These are phyloP conservation scores for Rhynchospora tenuis DNA, from an alignment of 176 grass and related monocot genomes.

Conservation along the genomic window DNA sequence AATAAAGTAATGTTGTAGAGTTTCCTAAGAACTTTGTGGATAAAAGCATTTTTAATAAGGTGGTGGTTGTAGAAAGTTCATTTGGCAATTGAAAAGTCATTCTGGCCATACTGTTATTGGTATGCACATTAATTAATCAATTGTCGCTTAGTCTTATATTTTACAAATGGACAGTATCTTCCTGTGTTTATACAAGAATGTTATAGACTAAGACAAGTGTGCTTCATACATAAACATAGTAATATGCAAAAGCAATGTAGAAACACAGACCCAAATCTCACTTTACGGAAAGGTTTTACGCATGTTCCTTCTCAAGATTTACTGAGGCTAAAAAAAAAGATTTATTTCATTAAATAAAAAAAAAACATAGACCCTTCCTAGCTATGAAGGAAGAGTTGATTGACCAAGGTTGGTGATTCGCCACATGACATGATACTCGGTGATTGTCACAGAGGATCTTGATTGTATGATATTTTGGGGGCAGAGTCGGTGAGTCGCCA, in stretches of 20 bases:
- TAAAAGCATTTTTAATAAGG: not conserved
- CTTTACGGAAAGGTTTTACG: slow-evolving; percentile 3
- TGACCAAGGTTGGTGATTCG: not conserved
- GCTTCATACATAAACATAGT: not conserved
- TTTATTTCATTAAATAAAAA: not conserved
- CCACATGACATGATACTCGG: not conserved
- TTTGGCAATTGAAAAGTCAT: not conserved
- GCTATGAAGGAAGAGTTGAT: too few species aligned
- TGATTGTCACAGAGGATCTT: not conserved
- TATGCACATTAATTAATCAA: not conserved
- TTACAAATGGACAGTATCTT: not conserved
- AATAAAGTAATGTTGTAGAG: not conserved
- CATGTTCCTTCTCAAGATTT: not conserved
- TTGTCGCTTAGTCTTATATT: not conserved
- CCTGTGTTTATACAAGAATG: not conserved
- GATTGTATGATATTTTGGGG: not conserved
- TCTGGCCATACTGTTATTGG: not conserved
- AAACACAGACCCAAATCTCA: not conserved
- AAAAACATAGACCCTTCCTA: too few species aligned
- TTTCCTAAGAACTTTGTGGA: not conserved
- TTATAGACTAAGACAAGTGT: not conserved
- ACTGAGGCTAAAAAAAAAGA: not conserved
- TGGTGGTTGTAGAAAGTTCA: not conserved
- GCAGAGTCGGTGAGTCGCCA: not conserved
- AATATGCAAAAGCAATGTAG: slow-evolving; percentile 11